Evolutionary conservation across 768 basidiomycete genomes (phyloP), one percentile per base, ranked within the genome.

Genomic region (Boletus bicolor): DNA sequence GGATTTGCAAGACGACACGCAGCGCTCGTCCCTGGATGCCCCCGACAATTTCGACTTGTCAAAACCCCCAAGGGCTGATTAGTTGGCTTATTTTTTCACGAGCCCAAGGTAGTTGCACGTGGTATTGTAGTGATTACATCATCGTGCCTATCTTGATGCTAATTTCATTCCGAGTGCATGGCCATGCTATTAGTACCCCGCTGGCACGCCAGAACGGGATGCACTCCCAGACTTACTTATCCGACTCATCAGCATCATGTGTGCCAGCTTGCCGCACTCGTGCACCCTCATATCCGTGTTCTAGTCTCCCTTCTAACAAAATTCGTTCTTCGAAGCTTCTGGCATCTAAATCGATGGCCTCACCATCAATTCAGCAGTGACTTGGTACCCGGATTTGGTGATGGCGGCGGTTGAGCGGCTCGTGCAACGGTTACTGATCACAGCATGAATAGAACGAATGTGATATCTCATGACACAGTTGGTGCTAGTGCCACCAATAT

Each of bases 81-180:
- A 15, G n/a, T 34, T 11, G n/a, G 24, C 14, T 17, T 45, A 24
- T 28, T 38, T 49, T 50, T 64, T 60, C 61, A 52, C 54, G 46
- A 55, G 50, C 47, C 19, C 55, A n/a, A 49, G 14, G 35, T 35
- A 50, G 38, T 59, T 26, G 59, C 65, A 66, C 62, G 63, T 65
- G 60, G 60, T 34, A 35, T 43, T 43, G 44, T 49, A 57, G 44
- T 65, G 63, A 68, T 67, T 68, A 67, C 67, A 38, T 67, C 66
- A 67, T 68, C 63, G 55, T 54, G 24, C 41, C 59, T 64, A 61
- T 65, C 64, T 24, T 52, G 53, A 64, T 63, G 49, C 49, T 35
- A 64, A 65, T 55, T 64, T 60, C 46, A 60, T 62, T 49, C 51
- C 17, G 43, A 15, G 21, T 37, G 28, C 28, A 28, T 28, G 28